These are phyloP conservation scores for Herpotrichia juniperi DNA, from an alignment of 2,329 filamentous ascomycete genomes.

Conservation along the genomic window DNA sequence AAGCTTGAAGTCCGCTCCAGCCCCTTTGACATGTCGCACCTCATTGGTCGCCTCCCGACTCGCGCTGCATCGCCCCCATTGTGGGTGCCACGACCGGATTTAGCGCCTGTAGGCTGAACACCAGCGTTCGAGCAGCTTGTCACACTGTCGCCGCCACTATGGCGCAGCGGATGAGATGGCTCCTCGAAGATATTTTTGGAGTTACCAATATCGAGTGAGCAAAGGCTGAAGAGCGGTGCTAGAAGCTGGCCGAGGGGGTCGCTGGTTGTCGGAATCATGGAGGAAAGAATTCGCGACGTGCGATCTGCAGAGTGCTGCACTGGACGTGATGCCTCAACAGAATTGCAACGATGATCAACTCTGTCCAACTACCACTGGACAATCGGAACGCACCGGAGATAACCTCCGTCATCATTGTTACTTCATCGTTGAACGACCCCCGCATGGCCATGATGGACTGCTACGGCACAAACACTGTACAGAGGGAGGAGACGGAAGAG, in stretches of 20 bases:
- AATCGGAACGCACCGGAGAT: too few species aligned
- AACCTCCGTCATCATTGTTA: too few species aligned
- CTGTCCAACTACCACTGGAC: too few species aligned
- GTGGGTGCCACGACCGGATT: not conserved
- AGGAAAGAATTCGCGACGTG: too few species aligned
- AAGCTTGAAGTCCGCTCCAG: not conserved
- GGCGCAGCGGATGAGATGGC: not conserved
- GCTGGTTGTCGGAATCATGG: too few species aligned
- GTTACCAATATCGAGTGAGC: not conserved
- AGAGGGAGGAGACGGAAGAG: not conserved
- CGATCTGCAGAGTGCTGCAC: too few species aligned
- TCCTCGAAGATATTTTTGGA: not conserved
- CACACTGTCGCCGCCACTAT: not conserved
- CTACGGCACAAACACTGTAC: conserved; percentile 1
- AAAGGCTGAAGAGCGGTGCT: not conserved
- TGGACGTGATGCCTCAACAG: too few species aligned
- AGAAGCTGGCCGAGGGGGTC: too few species aligned
- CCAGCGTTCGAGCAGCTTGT: not conserved
- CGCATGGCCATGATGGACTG: conserved; percentile 6
- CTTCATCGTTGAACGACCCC: too few species aligned
- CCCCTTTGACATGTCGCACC: not conserved
- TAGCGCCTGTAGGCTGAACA: not conserved
- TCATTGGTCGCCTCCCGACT: not conserved
- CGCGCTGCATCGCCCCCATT: not conserved
- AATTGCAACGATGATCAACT: too few species aligned